phyloP scores from a whole-genome alignment of 805 yeast genomes.

The Nakazawaea holstii region DNA sequence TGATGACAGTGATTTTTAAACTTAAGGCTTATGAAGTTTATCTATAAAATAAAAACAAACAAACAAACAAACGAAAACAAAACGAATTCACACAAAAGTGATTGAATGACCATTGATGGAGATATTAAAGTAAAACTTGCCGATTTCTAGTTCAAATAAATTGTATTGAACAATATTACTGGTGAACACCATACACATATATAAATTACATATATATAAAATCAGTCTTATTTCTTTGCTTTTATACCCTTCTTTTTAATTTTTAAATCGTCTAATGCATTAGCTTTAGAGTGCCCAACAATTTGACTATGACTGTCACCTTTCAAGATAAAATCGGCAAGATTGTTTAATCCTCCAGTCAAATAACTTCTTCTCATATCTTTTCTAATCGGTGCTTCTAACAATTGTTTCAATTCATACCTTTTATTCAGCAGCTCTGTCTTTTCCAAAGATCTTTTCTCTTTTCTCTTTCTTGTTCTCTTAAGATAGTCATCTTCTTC shows the following conservation, averaged over 20 bases:
- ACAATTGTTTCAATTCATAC: constrained; percentile 46
- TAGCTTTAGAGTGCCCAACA: constrained; percentile 61
- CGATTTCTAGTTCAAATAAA: neutral
- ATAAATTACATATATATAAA: no score
- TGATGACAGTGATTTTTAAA: constrained; percentile 49
- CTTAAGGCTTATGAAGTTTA: no score
- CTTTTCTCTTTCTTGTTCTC: constrained; percentile 54
- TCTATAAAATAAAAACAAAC: no score
- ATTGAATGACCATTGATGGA: no score
- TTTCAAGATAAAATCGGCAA: constrained; percentile 71
- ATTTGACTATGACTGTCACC: constrained; percentile 56
- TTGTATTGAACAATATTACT: no score
- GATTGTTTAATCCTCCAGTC: constrained; percentile 71
- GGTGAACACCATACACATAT: no score
- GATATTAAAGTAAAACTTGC: no score
- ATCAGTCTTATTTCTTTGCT: neutral
- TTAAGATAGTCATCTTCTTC: constrained; percentile 67
- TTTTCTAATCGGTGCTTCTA: constrained; percentile 53
- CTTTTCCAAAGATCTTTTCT: constrained; percentile 46
- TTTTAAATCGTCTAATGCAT: constrained; percentile 63
- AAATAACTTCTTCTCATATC: constrained; percentile 65
- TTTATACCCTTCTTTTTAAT: constrained; percentile 12
- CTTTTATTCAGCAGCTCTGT: constrained; percentile 41
- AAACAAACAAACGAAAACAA: no score
- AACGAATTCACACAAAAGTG: no score